phyloP scores from a whole-genome alignment of 305 asterid species.

The Solanum chacoense region DNA sequence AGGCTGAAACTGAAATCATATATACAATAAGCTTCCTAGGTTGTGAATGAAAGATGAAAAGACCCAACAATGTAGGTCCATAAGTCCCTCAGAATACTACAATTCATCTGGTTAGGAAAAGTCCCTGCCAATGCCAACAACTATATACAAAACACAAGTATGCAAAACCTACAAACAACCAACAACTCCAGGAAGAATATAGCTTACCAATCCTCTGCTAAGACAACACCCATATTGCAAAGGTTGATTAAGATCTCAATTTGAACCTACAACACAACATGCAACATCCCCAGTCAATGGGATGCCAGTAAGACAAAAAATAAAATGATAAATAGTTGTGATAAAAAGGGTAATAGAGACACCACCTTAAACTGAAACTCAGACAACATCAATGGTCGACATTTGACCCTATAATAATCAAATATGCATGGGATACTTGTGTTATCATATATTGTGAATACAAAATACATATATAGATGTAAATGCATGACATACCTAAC shows the following conservation, averaged over 20 bases:
- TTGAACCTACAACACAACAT: background rate
- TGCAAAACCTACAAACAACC: background rate
- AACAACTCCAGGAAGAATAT: background rate
- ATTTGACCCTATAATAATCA: background rate
- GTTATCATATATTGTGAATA: background rate
- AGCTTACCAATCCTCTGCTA: background rate
- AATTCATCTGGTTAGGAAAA: background rate
- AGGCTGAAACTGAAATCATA: background rate
- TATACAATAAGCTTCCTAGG: background rate
- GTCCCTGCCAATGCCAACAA: background rate
- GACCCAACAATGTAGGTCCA: background rate
- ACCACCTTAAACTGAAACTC: background rate
- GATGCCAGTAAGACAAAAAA: background rate
- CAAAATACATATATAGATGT: no score
- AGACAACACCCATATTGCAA: background rate
- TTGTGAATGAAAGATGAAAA: background rate
- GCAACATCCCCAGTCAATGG: background rate
- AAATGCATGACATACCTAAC: background rate
- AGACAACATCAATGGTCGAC: background rate
- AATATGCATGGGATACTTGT: background rate
- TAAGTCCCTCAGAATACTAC: background rate
- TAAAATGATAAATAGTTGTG: background rate
- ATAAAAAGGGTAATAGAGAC: background rate
- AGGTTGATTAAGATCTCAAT: background rate
- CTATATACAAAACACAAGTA: background rate